Evolutionary conservation across 441 rosid genomes (phyloP), one percentile per base, ranked within the genome.

Genomic region (Adansonia madagascariensis): DNA sequence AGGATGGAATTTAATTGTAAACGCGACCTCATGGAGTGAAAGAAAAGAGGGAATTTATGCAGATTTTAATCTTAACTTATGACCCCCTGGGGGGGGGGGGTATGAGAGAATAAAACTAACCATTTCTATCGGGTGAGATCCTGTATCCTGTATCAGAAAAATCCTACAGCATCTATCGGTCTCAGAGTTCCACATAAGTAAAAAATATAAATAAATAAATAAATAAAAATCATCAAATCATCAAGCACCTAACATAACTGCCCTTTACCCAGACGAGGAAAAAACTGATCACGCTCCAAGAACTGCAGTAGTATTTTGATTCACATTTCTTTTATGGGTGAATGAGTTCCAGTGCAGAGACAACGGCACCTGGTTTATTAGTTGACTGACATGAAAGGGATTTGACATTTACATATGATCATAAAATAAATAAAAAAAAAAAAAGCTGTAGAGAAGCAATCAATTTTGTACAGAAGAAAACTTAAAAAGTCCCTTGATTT

Each of bases 331-430:
- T 75, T 17, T 68, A 59, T 59, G 49, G 64, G 41, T 6, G 17
- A 65, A 73, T 14, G 8, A 71, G 24, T 7, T 49, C 44, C 59
- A n/a, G 20, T 24, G 44, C 31, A 46, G 8, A 47, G 66, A 75
- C 81, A 49, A 73, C 70, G 17, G 71, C 31, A 41, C 49, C 79
- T 0, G 75, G 69, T 59, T 83, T 84, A 82, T 81, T 84, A 67
- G 39, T 71, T 44, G 77, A 70, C 43, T 63, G 71, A 81, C 81
- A 71, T 62, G 65, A 61, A 80, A 71, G 79, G 56, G 74, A 75
- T 47, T 76, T 81, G 75, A 59, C 81, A 83, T 82, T 66, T 80
- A 82, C 86, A 81, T 75, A 44, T 10, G 47, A 68, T 47, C 10
- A 74, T 43, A 18, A 52, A 39, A 60, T 18, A 55, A 20, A 52